Conservation (phyloP, 1,139 yeast genomes). For the Pichia sp. region DNA sequence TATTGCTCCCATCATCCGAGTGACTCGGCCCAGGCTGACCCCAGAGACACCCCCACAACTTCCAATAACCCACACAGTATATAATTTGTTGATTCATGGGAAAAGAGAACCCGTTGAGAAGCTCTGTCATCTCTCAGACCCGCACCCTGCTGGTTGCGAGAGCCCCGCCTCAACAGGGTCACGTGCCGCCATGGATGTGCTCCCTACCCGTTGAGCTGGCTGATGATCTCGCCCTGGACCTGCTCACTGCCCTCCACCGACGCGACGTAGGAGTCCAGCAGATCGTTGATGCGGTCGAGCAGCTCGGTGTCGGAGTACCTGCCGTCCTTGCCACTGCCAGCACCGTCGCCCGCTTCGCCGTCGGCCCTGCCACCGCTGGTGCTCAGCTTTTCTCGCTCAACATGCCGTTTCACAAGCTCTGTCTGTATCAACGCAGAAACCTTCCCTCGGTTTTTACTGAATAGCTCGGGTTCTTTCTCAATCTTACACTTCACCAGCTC, state of each 20-base stretch:
- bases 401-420: conserved; percentile 15
- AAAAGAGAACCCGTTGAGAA: not conserved
- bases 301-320: not conserved
- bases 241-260: not conserved
- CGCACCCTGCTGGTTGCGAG: not conserved
- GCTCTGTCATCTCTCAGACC: too few species aligned
- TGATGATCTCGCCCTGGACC: not conserved
- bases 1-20: not conserved
- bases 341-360: not conserved
- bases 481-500: conserved; percentile 46
- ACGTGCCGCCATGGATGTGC: not conserved
- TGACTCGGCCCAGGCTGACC: not conserved
- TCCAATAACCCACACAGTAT: conserved; percentile 2
- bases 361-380: not conserved
- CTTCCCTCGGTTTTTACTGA: conserved; percentile 48
- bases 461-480: conserved; percentile 45
- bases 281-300: conserved; percentile 5
- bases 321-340: not conserved
- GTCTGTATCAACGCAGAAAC: conserved; percentile 47
- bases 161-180: not conserved
- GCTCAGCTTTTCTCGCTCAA: not conserved
- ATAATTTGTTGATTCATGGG: not conserved
- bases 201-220: not conserved
- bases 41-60: not conserved
- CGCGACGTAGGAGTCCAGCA: not conserved